phyloP scores from a whole-genome alignment of 768 basidiomycete genomes.

The Auricularia heimuer region DNA sequence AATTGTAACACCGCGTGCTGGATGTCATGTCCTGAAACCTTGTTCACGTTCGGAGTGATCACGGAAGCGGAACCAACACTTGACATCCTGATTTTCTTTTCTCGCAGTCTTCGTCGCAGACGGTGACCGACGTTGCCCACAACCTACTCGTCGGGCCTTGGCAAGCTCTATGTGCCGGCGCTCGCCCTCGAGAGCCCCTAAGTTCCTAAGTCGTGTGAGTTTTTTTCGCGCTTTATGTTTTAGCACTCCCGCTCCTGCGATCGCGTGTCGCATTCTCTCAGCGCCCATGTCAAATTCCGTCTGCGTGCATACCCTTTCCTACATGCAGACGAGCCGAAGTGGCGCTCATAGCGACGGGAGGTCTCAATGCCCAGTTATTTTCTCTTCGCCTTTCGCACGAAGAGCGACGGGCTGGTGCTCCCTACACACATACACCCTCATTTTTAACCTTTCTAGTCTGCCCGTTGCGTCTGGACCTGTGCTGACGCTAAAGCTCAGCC shows the following conservation, averaged over 20 bases:
- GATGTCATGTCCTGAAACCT: neutral
- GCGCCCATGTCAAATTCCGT: conserved; percentile 4
- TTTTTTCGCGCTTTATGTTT: neutral
- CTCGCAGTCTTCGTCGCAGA: too few species aligned
- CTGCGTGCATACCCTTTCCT: neutral
- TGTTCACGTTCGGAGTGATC: neutral
- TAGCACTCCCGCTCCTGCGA: neutral
- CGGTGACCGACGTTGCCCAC: too few species aligned
- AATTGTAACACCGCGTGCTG: too few species aligned
- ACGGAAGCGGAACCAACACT: too few species aligned
- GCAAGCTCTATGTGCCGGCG: too few species aligned
- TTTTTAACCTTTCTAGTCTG: neutral
- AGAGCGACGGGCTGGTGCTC: conserved; percentile 1
- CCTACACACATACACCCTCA: neutral
- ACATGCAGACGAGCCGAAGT: conserved; percentile 2
- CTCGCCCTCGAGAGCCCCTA: too few species aligned
- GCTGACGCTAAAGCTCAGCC: neutral
- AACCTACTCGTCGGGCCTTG: too few species aligned
- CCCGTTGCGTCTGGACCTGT: neutral
- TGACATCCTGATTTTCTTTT: too few species aligned
- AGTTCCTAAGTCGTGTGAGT: too few species aligned
- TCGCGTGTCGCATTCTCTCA: neutral
- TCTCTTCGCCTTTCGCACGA: neutral
- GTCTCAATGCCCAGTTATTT: neutral
- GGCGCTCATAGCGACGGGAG: neutral